Evolutionary conservation across 257 asterid genomes (phyloP).

Genomic region (Primulina huaijiensis): DNA sequence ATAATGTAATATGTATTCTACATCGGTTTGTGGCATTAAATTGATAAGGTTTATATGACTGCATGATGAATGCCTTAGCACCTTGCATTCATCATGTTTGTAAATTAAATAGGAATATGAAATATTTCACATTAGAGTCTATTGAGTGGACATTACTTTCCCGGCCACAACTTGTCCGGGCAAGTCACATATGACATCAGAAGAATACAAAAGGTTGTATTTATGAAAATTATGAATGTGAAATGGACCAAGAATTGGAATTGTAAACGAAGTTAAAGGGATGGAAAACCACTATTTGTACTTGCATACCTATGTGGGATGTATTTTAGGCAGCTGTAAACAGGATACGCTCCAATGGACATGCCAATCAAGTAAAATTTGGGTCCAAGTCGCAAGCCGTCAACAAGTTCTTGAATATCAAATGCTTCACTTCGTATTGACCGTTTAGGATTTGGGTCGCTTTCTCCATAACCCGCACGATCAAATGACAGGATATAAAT

Average conservation of each 20-base stretch:
- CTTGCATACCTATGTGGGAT: conserved; percentile 65
- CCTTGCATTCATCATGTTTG: no score
- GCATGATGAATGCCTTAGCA: not conserved
- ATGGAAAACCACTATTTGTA: not conserved
- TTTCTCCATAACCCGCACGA: conserved; percentile 94
- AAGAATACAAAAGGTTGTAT: not conserved
- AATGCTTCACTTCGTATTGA: conserved; percentile 74
- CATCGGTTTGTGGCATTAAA: not conserved
- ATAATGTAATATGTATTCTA: not conserved
- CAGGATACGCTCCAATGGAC: conserved; percentile 74
- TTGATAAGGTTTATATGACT: not conserved
- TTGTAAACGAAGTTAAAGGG: conserved; percentile 1
- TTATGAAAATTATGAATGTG: not conserved
- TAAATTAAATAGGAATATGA: not conserved
- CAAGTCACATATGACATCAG: not conserved
- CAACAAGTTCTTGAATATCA: conserved; percentile 84
- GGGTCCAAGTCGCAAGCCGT: conserved; percentile 60
- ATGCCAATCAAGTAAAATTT: conserved; percentile 63
- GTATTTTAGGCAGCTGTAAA: conserved; percentile 67
- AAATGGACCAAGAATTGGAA: not conserved
- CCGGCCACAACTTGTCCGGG: not conserved
- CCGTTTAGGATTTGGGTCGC: conserved; percentile 75
- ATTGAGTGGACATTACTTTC: not conserved
- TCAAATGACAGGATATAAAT: conserved; percentile 67
- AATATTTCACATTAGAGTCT: not conserved